Base-by-base conservation (phyloP, 2,329 filamentous ascomycete species). In the Akanthomyces dipterigenus region DNA sequence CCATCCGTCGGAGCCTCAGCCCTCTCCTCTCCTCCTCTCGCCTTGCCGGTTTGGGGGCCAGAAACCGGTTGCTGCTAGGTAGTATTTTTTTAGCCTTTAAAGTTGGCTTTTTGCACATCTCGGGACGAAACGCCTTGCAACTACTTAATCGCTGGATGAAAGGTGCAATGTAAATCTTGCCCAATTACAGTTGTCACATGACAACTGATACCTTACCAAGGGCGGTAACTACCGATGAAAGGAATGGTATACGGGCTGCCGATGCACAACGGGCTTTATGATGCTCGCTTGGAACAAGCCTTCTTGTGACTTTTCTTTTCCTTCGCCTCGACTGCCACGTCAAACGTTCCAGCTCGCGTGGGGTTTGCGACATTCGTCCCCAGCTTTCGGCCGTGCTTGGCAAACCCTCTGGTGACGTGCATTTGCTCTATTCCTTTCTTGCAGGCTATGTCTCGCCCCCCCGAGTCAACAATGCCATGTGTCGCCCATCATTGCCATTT, bases 1-100 rank as follows among this genome's bases (percentile, higher is more conserved):
- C 55, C 55, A 50, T 58, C 55, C 55, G 45, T 58, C 55, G 55
- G 55, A 58, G 55, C 55, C 43, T 56, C 54, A 31, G 11, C 18
- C 9, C 11, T 28, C 26, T 12, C 6, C 20, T n/a, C 14, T 28
- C 31, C 31, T 8, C 7, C 11, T 9, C 11, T 34, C 31, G 31
- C 31, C 31, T 26, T n/a, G 16, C 12, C n/a, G 9, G 31, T 26
- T 56, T 56, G 54, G 54, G 54, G 43, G 54, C 54, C 54, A 18
- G 42, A 34, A 2, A 42, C 54, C 28, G 42, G 28, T 8, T 8
- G 5, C 42, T 48, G 42, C 46, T 56, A 56, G 46, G 42, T 56
- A 12, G 12, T 34, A n/a, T 36, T 48, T 31, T 5, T 34, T 8
- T 34, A 34, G 40, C 14, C 36, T 34, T 34, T 34, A 34, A 34